Evolutionary conservation across 257 asterid species (phyloP), one percentile per base, ranked within the genome.

Genomic region (Capsicum pubescens): DNA sequence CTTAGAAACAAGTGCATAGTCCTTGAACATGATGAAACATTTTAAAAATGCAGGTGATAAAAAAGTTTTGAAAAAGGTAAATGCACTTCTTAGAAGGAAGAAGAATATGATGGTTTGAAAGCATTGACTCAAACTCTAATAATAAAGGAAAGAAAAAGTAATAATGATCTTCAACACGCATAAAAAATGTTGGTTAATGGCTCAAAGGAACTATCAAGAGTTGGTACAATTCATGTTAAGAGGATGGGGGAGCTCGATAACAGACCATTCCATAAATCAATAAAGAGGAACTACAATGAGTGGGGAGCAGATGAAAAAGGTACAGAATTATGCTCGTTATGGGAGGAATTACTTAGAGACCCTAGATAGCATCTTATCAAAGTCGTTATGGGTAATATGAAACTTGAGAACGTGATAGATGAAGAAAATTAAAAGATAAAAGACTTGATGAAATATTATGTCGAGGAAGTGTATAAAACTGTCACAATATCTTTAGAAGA

Each of bases 321-420:
- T 17, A 87, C 92, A 1, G 98, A 95, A 50, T 79, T 95, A 90
- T 91, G 95, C 94, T 91, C 95, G 2, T 82, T 94, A 80, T 95
- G 98, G 98, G 94, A 94, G 88, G 99, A 95, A 86, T 91, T 94
- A 91, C 99, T 95, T 46, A 89, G 94, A 85, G 95, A 95, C 87
- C 95, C 98, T 36, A 94, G 87, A 82, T 95, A 98, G 99, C 99
- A 95, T 88, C 99, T 98, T 80, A 82, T 91, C 42, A 91, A 85
- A 84, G 97, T 94, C 83, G 90, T 89, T 21, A 14, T 26, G 68
- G 72, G 89, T 79, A 68, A 90, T 63, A 98, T 96, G 68, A 91
- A 79, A 82, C 79, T 63, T 82, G 88, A 91, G 98, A 26, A 26
- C 32, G 2, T 26, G 32, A 26, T 26, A 26, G 32, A 26, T 26